Conservation (phyloP, 75 land plant species). For the Picea glauca region DNA sequence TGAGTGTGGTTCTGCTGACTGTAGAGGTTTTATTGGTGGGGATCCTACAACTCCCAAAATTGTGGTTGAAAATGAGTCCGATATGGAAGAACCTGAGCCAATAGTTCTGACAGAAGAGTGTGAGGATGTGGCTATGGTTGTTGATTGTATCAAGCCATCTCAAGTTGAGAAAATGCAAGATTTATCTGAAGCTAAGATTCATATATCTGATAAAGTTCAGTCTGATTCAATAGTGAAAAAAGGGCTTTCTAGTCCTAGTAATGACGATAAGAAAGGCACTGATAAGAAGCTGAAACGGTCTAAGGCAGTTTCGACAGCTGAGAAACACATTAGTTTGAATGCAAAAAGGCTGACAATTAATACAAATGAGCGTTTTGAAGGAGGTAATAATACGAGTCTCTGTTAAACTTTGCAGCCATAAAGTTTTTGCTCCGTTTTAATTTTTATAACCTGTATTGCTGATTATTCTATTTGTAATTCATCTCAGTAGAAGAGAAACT, state of each 20-base stretch:
- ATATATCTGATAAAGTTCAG: not conserved
- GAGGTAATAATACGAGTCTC: slow-evolving; percentile 24
- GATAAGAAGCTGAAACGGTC: slow-evolving; percentile 8
- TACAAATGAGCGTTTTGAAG: slow-evolving; percentile 28
- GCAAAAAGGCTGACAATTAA: slow-evolving; percentile 12
- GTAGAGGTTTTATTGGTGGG: slow-evolving; percentile 93
- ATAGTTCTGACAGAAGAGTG: slow-evolving; percentile 60
- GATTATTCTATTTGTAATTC: not conserved
- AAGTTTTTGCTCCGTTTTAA: slow-evolving; percentile 4
- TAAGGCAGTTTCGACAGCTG: not conserved
- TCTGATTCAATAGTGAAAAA: not conserved
- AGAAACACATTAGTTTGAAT: slow-evolving; percentile 4
- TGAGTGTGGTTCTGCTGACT: slow-evolving; percentile 75
- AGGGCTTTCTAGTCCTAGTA: not conserved
- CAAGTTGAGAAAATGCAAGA: not conserved
- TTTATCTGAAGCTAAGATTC: not conserved
- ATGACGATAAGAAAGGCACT: not conserved
- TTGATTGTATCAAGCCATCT: slow-evolving; percentile 8
- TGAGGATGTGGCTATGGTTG: slow-evolving; percentile 12
- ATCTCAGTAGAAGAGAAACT: slow-evolving; percentile 77
- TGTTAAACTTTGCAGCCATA: not conserved
- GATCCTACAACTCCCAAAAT: slow-evolving; percentile 49
- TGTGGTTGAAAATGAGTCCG: slow-evolving; percentile 71
- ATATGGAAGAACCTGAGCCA: slow-evolving; percentile 75
- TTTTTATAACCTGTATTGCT: not conserved